Evolutionary conservation across 1,284 basidiomycete genomes (phyloP), one percentile per base, ranked within the genome.

Genomic region (Trametes hirsuta): DNA sequence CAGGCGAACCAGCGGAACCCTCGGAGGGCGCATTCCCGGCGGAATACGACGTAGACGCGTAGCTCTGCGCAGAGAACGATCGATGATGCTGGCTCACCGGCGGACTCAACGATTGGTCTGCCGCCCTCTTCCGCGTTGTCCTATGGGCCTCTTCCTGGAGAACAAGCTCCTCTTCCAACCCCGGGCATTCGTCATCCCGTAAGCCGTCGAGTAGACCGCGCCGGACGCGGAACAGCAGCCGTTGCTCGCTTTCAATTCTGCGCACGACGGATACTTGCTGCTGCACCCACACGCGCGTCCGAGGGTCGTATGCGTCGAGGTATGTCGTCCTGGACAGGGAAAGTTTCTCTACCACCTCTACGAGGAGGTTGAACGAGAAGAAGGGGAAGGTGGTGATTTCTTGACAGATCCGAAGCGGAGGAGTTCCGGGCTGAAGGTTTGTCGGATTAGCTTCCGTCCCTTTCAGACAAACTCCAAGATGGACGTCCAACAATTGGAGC

Each of bases 331-430:
- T 53, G 0, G 76, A 74, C 14, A 89, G 74, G 8, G 80, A 79
- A 18, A 89, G 78, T 61, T 85, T 82, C 3, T 74, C 68, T 4
- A 84, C 77, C 54, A 90, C 76, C 39, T 80, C 72, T 24, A 76
- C 71, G 62, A 85, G 79, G 22, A 78, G 75, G 5, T 82, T 79
- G n/a, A 88, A 76, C 47, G 82, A 82, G 68, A 89, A 86, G 36
- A 83, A 79, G 0, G 87, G 87, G 64, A 88, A 89, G 0, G 84
- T 85, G 0, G 83, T 74, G 45, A 88, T 77, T 62, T 81, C 81
- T 61, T 84, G 81, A 18, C 82, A 81, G 18, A 89, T 74, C 2
- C 87, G 81, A 42, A 89, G 78, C 3, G 87, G 87, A 53, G 84
- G 81, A n/a, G 74, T 76, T 61, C 81, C 79, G 14, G 82, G 75